phyloP scores from a whole-genome alignment of 1,139 yeast species.

The Yamadazyma dushanensis region DNA sequence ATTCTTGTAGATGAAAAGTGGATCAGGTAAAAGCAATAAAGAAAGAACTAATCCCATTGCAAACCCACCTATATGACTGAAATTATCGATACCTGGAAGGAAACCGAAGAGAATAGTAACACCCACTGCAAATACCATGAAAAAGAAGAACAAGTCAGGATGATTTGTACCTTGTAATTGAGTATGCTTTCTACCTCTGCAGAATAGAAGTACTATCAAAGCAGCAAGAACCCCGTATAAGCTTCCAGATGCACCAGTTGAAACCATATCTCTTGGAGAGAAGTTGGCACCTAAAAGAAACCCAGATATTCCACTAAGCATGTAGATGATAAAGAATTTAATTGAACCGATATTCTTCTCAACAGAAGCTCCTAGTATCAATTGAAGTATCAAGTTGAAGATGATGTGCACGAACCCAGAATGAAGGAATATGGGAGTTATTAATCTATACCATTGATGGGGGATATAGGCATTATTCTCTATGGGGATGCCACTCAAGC shows the following conservation, averaged over 20 bases:
- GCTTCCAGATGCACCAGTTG: conserved; percentile 78
- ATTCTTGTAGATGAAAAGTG: conserved; percentile 47
- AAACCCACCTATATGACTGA: conserved; percentile 78
- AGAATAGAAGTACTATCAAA: conserved; percentile 57
- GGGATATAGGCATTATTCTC: conserved; percentile 40
- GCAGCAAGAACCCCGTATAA: conserved; percentile 70
- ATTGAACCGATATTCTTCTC: conserved; percentile 60
- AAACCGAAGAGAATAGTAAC: conserved; percentile 66
- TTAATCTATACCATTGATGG: conserved; percentile 68
- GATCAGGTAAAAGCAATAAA: conserved; percentile 57
- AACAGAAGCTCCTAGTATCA: conserved; percentile 60
- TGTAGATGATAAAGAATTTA: conserved; percentile 56
- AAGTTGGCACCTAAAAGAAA: conserved; percentile 71
- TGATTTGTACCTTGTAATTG: conserved; percentile 44
- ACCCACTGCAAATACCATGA: conserved; percentile 57
- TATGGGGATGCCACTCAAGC: conserved; percentile 49
- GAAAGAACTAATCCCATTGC: conserved; percentile 60
- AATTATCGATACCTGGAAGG: conserved; percentile 74
- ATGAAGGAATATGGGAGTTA: conserved; percentile 73
- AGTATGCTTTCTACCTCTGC: conserved; percentile 51
- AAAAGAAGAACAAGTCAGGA: conserved; percentile 43
- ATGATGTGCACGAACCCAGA: conserved; percentile 73
- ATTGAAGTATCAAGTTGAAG: conserved; percentile 63
- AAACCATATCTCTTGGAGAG: conserved; percentile 67
- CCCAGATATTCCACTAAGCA: conserved; percentile 67